phyloP scores from a whole-genome alignment of 73 alveolate species.

The Vitrella brassicaformis region DNA sequence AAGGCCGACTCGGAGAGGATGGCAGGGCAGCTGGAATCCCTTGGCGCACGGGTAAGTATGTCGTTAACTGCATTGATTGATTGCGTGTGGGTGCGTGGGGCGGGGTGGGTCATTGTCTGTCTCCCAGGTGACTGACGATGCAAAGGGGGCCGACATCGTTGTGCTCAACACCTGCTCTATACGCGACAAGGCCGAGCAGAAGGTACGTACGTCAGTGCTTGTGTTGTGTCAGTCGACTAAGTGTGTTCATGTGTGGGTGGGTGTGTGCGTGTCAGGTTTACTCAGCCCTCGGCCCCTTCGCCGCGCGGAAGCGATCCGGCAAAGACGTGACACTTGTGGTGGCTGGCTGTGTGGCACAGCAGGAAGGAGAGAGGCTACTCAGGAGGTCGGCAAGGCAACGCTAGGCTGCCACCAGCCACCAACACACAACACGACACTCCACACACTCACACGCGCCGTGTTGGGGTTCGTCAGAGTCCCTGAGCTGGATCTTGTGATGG shows the following conservation, averaged over 20 bases:
- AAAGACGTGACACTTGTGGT: constrained; percentile 17
- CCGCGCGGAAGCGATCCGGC: constrained; percentile 16
- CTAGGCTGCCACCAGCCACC: too few species aligned
- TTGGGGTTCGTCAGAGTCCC: not conserved
- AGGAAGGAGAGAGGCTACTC: constrained; percentile 15
- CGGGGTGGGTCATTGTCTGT: too few species aligned
- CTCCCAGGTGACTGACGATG: not conserved
- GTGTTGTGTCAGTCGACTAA: too few species aligned
- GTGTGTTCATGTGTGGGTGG: too few species aligned
- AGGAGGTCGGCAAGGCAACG: constrained; percentile 6
- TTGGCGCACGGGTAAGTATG: too few species aligned
- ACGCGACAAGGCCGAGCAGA: constrained; percentile 9
- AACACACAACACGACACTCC: too few species aligned
- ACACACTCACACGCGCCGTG: not conserved
- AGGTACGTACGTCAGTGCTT: not conserved
- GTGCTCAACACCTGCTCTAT: constrained; percentile 6
- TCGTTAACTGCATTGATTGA: too few species aligned
- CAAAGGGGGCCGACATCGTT: not conserved
- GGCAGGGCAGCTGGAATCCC: constrained; percentile 9
- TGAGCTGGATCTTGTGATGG: constrained; percentile 26
- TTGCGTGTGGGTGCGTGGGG: too few species aligned
- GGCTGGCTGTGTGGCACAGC: constrained; percentile 33
- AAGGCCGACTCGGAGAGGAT: constrained; percentile 21
- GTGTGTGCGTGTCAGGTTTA: too few species aligned
- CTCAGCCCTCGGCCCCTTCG: constrained; percentile 7